Percentiles rank a stretch among this genome's conserved stretches.
phyloP scores from a whole-genome alignment of 139 green algal genomes.

The Monoraphidium neglectum region DNA sequence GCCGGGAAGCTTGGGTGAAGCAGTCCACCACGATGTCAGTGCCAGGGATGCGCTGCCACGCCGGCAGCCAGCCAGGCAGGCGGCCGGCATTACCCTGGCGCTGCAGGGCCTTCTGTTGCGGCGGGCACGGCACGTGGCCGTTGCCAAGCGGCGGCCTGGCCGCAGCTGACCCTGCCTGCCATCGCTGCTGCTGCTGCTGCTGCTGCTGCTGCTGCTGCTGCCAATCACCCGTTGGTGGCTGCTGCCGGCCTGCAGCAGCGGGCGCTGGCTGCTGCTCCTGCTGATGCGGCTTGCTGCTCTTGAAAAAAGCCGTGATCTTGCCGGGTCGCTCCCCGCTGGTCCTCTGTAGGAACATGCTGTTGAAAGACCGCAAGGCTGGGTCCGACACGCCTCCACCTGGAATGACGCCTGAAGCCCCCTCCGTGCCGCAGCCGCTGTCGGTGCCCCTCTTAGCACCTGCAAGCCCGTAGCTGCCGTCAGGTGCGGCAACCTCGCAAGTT shows the following conservation, averaged over 20 bases:
- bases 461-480: too few species aligned
- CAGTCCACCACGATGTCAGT: constrained; percentile 75
- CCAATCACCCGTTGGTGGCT: not conserved
- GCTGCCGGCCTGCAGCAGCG: not conserved
- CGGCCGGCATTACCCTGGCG: not conserved
- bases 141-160: not conserved
- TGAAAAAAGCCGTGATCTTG: too few species aligned
- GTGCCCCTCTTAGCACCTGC: too few species aligned
- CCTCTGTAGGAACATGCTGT: too few species aligned
- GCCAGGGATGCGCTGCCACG: constrained; percentile 13
- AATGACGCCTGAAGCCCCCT: too few species aligned
- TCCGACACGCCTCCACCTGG: too few species aligned
- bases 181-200: not conserved
- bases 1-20: constrained; percentile 50
- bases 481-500: not conserved
- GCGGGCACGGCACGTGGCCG: not conserved
- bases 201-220: not conserved
- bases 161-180: not conserved
- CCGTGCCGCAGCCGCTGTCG: too few species aligned
- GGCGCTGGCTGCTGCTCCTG: not conserved
- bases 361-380: too few species aligned
- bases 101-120: too few species aligned
- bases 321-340: too few species aligned
- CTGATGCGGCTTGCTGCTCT: not conserved
- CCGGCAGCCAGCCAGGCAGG: constrained; percentile 10